A percentile compares a stretch with the other conserved stretches of the same genome.
Conservation (phyloP, 495 filamentous ascomycete genomes). For the Neurospora sp. region DNA sequence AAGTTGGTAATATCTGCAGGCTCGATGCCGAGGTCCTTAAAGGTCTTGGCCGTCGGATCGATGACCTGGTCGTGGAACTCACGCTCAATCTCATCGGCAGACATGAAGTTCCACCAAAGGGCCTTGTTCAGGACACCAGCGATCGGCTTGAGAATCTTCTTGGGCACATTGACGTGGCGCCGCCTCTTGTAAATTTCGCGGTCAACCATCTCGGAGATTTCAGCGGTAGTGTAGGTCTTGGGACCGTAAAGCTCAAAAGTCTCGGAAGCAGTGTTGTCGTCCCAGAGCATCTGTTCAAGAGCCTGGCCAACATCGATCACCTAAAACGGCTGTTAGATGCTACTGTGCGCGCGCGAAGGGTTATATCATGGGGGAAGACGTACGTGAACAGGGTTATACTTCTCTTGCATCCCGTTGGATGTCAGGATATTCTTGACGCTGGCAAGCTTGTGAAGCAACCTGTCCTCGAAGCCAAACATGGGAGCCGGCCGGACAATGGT, state of each 20-base stretch:
- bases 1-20: slow-evolving; percentile 70
- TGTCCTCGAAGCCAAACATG: slow-evolving; percentile 90
- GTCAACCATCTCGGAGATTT: slow-evolving; percentile 82
- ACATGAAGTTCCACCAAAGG: slow-evolving; percentile 80
- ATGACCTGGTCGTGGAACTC: slow-evolving; percentile 94
- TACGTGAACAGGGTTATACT: slow-evolving; percentile 87
- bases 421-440: slow-evolving; percentile 70
- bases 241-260: slow-evolving; percentile 95
- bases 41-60: slow-evolving; percentile 85
- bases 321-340: slow-evolving; percentile 32
- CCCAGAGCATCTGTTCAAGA: slow-evolving; percentile 77
- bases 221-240: slow-evolving; percentile 78
- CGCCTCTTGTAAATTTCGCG: slow-evolving; percentile 84
- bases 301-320: slow-evolving; percentile 81
- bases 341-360: not conserved
- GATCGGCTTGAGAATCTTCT: slow-evolving; percentile 59
- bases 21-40: slow-evolving; percentile 85
- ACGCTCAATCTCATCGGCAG: slow-evolving; percentile 80
- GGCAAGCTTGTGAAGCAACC: slow-evolving; percentile 78
- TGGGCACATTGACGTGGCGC: slow-evolving; percentile 86
- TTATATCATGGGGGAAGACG: slow-evolving; percentile 19
- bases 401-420: slow-evolving; percentile 85
- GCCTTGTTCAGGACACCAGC: slow-evolving; percentile 63
- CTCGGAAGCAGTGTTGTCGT: slow-evolving; percentile 80
- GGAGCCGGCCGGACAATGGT: slow-evolving; percentile 94